Percentiles rank a stretch among this genome's conserved stretches.
phyloP scores from a whole-genome alignment of 139 green algal genomes.

The Chlorella sp. region DNA sequence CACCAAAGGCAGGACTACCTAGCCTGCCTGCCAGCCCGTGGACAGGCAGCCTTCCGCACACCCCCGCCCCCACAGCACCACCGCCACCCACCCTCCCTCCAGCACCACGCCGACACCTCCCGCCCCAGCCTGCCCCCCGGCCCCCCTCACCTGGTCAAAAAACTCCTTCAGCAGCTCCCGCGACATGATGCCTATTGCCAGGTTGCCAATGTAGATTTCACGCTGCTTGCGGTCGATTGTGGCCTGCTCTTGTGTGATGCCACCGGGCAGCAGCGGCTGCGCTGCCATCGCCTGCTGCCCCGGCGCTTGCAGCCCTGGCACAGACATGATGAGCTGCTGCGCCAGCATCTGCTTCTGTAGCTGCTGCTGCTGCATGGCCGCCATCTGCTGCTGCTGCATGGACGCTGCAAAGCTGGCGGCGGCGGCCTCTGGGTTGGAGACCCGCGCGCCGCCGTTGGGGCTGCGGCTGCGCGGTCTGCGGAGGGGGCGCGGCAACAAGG shows the following conservation, averaged over 20 bases:
- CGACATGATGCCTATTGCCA: constrained; percentile 80
- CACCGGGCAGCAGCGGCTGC: background rate
- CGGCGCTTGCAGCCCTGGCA: background rate
- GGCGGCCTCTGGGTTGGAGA: constrained; percentile 19
- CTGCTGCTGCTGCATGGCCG: constrained; percentile 58
- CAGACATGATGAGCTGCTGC: constrained; percentile 57
- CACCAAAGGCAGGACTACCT: no score
- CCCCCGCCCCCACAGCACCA: background rate
- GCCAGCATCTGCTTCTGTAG: constrained; percentile 68
- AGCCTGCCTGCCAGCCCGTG: no score
- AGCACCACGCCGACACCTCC: background rate
- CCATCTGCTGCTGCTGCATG: constrained; percentile 50
- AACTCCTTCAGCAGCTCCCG: constrained; percentile 83
- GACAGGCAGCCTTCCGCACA: background rate
- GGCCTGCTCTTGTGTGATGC: constrained; percentile 2
- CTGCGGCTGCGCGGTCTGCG: constrained; percentile 18
- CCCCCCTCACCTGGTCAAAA: constrained; percentile 81
- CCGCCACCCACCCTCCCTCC: background rate
- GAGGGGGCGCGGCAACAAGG: no score
- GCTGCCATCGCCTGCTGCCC: background rate
- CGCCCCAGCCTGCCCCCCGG: background rate
- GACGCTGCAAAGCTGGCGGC: constrained; percentile 24
- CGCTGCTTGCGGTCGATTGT: constrained; percentile 71
- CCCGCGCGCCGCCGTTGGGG: background rate
- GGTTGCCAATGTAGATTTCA: constrained; percentile 92